Evolutionary conservation across 1,284 basidiomycete species (phyloP).

Genomic region (Heterobasidion parviporum): DNA sequence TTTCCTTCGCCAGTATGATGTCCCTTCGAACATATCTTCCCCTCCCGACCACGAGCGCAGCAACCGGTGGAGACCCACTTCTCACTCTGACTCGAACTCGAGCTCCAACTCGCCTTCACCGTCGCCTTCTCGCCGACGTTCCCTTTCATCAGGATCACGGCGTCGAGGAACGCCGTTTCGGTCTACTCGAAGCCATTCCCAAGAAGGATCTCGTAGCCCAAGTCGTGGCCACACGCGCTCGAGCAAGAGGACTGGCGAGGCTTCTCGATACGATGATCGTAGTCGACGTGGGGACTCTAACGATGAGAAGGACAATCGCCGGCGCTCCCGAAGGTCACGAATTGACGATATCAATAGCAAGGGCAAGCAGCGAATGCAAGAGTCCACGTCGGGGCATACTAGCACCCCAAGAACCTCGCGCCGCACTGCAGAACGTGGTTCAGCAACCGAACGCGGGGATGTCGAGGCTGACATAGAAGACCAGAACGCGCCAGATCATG

Average conservation of each 20-base stretch:
- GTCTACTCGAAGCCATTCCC: background rate
- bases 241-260: background rate
- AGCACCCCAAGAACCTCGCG: background rate
- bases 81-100: constrained; percentile 14
- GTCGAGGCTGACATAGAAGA: background rate
- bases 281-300: background rate
- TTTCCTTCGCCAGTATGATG: constrained; percentile 43
- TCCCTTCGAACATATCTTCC: constrained; percentile 26
- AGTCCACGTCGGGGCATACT: background rate
- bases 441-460: background rate
- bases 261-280: background rate
- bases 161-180: background rate
- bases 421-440: too few species aligned
- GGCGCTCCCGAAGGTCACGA: background rate
- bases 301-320: background rate
- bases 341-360: background rate
- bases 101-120: background rate
- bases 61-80: constrained; percentile 29
- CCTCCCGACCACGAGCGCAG: constrained; percentile 23
- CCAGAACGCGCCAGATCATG: background rate
- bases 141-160: background rate
- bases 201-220: background rate
- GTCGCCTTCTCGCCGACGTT: background rate
- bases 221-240: background rate
- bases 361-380: background rate